These are phyloP conservation scores for Trypanosoma brucei DNA, from an alignment of 208 protist genomes.

Conservation along the genomic window DNA sequence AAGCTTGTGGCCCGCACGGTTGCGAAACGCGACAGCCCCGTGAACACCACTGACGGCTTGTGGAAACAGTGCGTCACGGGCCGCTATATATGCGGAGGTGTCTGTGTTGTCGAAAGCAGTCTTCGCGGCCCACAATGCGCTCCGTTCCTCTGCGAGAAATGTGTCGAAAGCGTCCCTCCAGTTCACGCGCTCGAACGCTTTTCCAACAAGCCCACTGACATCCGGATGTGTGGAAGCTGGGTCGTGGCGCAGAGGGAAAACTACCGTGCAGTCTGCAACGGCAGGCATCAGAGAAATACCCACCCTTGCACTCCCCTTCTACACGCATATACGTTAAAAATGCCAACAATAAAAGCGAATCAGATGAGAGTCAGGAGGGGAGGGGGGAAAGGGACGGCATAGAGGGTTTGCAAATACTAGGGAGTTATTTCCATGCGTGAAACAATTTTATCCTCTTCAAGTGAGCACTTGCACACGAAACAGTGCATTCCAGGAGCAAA, in stretches of 20 bases:
- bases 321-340: background rate
- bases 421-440: too few relatives aligned
- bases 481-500: too few relatives aligned
- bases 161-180: constrained; percentile 79
- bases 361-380: too few relatives aligned
- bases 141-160: constrained; percentile 36
- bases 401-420: too few relatives aligned
- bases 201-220: constrained; percentile 25
- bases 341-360: too few relatives aligned
- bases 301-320: background rate
- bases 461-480: too few relatives aligned
- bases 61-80: constrained; percentile 69
- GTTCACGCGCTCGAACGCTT: constrained; percentile 29
- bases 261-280: constrained; percentile 67
- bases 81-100: constrained; percentile 30
- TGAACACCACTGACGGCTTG: constrained; percentile 40
- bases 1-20: constrained; percentile 90
- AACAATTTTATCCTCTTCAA: too few relatives aligned
- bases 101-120: constrained; percentile 51
- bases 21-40: constrained; percentile 44
- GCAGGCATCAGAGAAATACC: constrained; percentile 24
- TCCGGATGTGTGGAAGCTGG: constrained; percentile 23
- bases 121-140: constrained; percentile 56
- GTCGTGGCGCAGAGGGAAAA: constrained; percentile 58
- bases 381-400: too few relatives aligned